phyloP scores from a whole-genome alignment of 768 basidiomycete species.

The Gyrodon lividus region DNA sequence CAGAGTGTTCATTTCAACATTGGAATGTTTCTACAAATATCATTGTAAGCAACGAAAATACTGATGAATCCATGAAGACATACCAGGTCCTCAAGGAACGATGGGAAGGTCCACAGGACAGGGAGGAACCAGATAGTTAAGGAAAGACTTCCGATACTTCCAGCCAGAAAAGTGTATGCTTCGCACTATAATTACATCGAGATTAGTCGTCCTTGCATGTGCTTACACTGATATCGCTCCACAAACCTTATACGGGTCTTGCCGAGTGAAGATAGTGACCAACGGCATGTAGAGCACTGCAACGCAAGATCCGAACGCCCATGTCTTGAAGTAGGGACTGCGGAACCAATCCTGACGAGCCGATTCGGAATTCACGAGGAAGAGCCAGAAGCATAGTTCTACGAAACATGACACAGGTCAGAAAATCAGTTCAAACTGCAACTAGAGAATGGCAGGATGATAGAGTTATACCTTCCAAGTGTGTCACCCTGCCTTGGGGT shows the following conservation, averaged over 20 bases:
- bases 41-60: neutral
- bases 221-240: neutral
- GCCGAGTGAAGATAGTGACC: slow-evolving; percentile 61
- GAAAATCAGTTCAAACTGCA: neutral
- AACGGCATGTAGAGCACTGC: slow-evolving; percentile 69
- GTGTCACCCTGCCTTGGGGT: slow-evolving; percentile 58
- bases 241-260: slow-evolving; percentile 57
- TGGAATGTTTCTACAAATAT: slow-evolving; percentile 49
- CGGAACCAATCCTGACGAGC: slow-evolving; percentile 74
- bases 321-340: slow-evolving; percentile 70
- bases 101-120: slow-evolving; percentile 68
- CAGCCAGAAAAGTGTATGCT: slow-evolving; percentile 66
- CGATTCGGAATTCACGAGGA: slow-evolving; percentile 66
- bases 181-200: slow-evolving; percentile 48
- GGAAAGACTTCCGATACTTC: slow-evolving; percentile 64
- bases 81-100: slow-evolving; percentile 62
- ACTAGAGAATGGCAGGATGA: neutral
- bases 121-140: slow-evolving; percentile 76
- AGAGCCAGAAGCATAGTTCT: slow-evolving; percentile 90
- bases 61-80: slow-evolving; percentile 19
- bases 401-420: neutral
- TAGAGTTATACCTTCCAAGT: slow-evolving; percentile 61
- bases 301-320: slow-evolving; percentile 62
- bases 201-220: slow-evolving; percentile 8
- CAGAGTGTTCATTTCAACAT: slow-evolving; percentile 63